These are phyloP conservation scores for Apiotrichum gracile DNA, from an alignment of 1,284 basidiomycete species.

Conservation along the genomic window DNA sequence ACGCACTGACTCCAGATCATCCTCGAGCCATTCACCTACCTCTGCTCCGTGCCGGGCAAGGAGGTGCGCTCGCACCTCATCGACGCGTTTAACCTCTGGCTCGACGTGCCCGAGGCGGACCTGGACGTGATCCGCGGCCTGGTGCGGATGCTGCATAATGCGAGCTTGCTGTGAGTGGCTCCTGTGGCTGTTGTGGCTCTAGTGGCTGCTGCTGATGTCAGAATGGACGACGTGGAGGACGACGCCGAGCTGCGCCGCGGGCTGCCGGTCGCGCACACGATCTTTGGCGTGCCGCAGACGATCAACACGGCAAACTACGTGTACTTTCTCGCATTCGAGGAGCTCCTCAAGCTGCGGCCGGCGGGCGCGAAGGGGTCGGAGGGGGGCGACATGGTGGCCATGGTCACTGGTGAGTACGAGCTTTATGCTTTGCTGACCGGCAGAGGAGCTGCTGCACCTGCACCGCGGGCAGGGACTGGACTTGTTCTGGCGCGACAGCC, in stretches of 20 bases:
- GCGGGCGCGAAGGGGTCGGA: constrained; percentile 27
- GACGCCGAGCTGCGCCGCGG: constrained; percentile 84
- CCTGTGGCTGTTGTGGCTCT: too few species aligned
- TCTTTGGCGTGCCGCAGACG: constrained; percentile 92
- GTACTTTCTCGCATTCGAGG: constrained; percentile 82
- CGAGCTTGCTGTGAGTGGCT: constrained; percentile 80
- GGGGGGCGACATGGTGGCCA: constrained; percentile 52
- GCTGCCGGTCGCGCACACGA: constrained; percentile 82
- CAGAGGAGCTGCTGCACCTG: constrained; percentile 79
- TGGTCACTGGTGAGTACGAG: constrained; percentile 58
- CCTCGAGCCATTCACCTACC: constrained; percentile 84
- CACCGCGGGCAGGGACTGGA: constrained; percentile 96
- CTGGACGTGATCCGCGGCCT: constrained; percentile 69
- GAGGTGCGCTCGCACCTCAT: constrained; percentile 86
- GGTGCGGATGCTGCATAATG: constrained; percentile 90
- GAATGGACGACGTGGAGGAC: constrained; percentile 97
- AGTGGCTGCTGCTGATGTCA: constrained; percentile 38
- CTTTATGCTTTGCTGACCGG: not conserved
- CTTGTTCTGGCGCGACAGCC: constrained; percentile 85
- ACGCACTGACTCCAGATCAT: constrained; percentile 40
- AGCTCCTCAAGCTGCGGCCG: constrained; percentile 60
- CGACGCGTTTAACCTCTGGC: constrained; percentile 91
- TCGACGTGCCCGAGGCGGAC: constrained; percentile 68
- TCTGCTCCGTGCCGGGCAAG: constrained; percentile 81
- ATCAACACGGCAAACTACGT: constrained; percentile 98